Percentiles rank a stretch among this genome's conserved stretches.
phyloP scores from a whole-genome alignment of 176 grass and related monocot genomes.

The Hordeum marinum region DNA sequence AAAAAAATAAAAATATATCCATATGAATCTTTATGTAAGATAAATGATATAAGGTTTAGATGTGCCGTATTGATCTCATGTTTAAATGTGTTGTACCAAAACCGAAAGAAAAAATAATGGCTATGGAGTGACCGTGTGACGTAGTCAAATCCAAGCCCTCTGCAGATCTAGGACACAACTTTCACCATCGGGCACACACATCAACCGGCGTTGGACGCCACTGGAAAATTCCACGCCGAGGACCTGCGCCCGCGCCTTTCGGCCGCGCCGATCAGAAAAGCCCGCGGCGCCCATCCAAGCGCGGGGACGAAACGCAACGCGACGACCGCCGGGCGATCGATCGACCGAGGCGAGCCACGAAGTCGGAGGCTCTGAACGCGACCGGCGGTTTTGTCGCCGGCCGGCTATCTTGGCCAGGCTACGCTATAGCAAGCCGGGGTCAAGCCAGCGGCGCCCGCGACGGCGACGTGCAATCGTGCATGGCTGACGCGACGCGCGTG shows the following conservation, averaged over 20 bases:
- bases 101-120: too few relatives aligned
- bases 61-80: too few relatives aligned
- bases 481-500: not conserved
- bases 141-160: too few relatives aligned
- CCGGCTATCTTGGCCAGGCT: not conserved
- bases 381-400: slow-evolving; percentile 14
- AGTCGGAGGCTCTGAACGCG: not conserved
- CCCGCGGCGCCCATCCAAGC: not conserved
- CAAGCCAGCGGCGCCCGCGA: not conserved
- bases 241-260: not conserved
- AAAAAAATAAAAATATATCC: too few relatives aligned
- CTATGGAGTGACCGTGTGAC: too few relatives aligned
- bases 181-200: too few relatives aligned
- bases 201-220: slow-evolving; percentile 6
- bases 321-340: not conserved
- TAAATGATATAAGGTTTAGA: too few relatives aligned
- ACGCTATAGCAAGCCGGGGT: not conserved
- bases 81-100: too few relatives aligned
- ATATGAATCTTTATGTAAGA: too few relatives aligned
- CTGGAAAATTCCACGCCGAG: not conserved
- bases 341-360: not conserved
- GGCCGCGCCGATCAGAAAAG: not conserved
- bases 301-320: not conserved
- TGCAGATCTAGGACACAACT: too few relatives aligned
- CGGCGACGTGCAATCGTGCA: not conserved